A percentile compares a stretch with the other conserved stretches of the same genome.
These are phyloP conservation scores for Claviceps pazoutovae DNA, from an alignment of 2,329 filamentous ascomycete species.

Conservation along the genomic window DNA sequence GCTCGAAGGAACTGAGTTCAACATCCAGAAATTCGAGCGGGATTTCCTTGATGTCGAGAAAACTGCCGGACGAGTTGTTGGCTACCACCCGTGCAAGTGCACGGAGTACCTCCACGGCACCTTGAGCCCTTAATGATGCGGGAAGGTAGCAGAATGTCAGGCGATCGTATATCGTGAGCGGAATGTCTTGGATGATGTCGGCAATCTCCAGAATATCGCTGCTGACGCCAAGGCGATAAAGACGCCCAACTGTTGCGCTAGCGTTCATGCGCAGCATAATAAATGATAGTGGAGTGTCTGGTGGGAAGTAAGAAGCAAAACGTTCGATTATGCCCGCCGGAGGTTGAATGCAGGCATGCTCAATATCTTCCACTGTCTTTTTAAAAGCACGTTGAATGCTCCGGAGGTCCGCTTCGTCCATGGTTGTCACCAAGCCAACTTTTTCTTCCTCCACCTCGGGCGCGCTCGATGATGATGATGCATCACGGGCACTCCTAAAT, in stretches of 20 bases:
- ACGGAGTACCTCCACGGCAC: constrained; percentile 36
- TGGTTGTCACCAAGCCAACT: constrained; percentile 63
- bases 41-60: constrained; percentile 58
- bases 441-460: constrained; percentile 22
- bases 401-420: constrained; percentile 56
- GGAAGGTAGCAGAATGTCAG: constrained; percentile 65
- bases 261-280: constrained; percentile 64
- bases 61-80: constrained; percentile 46
- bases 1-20: constrained; percentile 26
- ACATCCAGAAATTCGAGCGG: constrained; percentile 63
- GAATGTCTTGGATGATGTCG: constrained; percentile 58
- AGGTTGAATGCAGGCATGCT: constrained; percentile 59
- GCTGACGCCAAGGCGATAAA: constrained; percentile 53
- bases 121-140: constrained; percentile 36
- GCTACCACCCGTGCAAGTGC: constrained; percentile 59
- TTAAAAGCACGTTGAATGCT: constrained; percentile 49
- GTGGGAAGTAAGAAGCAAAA: constrained; percentile 72
- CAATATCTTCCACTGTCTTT: constrained; percentile 49
- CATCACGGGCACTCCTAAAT: constrained; percentile 49
- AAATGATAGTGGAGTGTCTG: constrained; percentile 67
- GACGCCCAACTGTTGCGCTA: constrained; percentile 45
- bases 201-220: constrained; percentile 50
- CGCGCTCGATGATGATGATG: constrained; percentile 5
- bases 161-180: constrained; percentile 59
- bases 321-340: constrained; percentile 56